Conservation (phyloP, 2,329 filamentous ascomycete genomes). For the Mycosphaerella sp. region DNA sequence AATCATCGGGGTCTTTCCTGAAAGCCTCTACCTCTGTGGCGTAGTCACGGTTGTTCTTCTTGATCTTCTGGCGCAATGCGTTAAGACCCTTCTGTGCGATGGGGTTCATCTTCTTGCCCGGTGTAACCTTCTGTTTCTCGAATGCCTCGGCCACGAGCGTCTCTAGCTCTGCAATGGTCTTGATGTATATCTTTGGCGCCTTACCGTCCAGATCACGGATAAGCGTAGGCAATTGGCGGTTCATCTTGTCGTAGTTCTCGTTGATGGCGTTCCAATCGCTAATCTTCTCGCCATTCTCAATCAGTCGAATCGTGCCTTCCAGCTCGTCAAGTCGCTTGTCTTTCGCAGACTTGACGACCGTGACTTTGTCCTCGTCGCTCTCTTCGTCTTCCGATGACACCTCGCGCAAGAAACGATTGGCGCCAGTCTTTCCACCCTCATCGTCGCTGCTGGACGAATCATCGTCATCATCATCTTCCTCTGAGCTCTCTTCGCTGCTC, state of each 20-base stretch:
- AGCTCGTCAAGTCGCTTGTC: conserved; percentile 95
- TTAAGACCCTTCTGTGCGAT: conserved; percentile 91
- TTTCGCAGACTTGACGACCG: conserved; percentile 93
- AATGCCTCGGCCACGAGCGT: conserved; percentile 90
- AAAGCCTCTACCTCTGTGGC: conserved; percentile 81
- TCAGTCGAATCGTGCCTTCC: conserved; percentile 78
- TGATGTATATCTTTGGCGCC: conserved; percentile 85
- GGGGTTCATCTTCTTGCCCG: conserved; percentile 94
- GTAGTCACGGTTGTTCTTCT: conserved; percentile 98
- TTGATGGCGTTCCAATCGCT: conserved; percentile 89
- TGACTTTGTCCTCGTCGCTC: conserved; percentile 74
- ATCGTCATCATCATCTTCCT: conserved; percentile 46
- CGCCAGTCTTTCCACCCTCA: conserved; percentile 61
- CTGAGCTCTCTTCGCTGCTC: conserved; percentile 33
- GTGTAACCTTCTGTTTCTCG: conserved; percentile 89
- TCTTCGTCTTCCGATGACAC: conserved; percentile 58
- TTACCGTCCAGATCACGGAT: conserved; percentile 59
- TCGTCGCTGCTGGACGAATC: conserved; percentile 47
- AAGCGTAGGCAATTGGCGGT: conserved; percentile 41
- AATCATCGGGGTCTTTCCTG: conserved; percentile 75
- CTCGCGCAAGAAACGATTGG: conserved; percentile 75
- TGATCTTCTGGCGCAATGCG: conserved; percentile 95
- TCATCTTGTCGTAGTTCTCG: conserved; percentile 57
- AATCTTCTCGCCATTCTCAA: conserved; percentile 97
- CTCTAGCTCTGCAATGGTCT: conserved; percentile 87